A percentile compares a stretch with the other conserved stretches of the same genome.
phyloP scores from a whole-genome alignment of 345 rosid species.

The Eutrema heterophyllum region DNA sequence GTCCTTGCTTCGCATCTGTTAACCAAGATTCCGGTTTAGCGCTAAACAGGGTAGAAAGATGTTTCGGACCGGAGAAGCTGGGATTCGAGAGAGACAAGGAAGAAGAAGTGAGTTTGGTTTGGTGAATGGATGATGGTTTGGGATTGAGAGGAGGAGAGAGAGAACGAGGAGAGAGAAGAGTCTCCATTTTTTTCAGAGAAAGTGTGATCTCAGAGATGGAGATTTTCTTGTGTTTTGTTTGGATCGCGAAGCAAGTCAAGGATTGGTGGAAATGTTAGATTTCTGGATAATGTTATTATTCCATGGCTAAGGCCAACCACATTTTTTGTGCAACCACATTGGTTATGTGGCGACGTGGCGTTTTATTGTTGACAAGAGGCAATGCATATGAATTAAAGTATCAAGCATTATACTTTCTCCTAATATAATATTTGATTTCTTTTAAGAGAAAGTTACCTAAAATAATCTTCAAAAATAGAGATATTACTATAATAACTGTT shows the following conservation, averaged over 20 bases:
- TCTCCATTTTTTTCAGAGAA: slow-evolving; percentile 52
- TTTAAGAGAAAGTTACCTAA: no score
- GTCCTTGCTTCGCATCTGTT: slow-evolving; percentile 62
- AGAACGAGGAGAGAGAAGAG: slow-evolving; percentile 57
- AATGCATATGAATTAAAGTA: no score
- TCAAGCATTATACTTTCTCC: no score
- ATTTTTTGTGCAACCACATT: neutral
- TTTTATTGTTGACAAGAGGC: neutral
- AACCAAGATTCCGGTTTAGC: slow-evolving; percentile 45
- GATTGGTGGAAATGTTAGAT: slow-evolving; percentile 41
- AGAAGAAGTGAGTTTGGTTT: slow-evolving; percentile 43
- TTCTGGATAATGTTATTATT: slow-evolving; percentile 44
- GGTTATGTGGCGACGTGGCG: slow-evolving; percentile 5
- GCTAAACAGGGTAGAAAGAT: slow-evolving; percentile 26
- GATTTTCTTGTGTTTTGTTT: slow-evolving; percentile 22
- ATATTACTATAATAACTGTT: no score
- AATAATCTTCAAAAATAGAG: no score
- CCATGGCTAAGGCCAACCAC: slow-evolving; percentile 12
- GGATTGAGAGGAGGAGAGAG: slow-evolving; percentile 52
- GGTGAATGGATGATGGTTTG: slow-evolving; percentile 36
- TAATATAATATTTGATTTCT: no score
- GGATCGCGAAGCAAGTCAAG: slow-evolving; percentile 28
- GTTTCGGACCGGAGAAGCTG: slow-evolving; percentile 39
- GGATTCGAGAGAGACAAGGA: slow-evolving; percentile 38
- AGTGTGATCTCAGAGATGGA: slow-evolving; percentile 13